Conservation (phyloP, 2,329 filamentous ascomycete genomes). For the Neopestalotiopsis sp. region DNA sequence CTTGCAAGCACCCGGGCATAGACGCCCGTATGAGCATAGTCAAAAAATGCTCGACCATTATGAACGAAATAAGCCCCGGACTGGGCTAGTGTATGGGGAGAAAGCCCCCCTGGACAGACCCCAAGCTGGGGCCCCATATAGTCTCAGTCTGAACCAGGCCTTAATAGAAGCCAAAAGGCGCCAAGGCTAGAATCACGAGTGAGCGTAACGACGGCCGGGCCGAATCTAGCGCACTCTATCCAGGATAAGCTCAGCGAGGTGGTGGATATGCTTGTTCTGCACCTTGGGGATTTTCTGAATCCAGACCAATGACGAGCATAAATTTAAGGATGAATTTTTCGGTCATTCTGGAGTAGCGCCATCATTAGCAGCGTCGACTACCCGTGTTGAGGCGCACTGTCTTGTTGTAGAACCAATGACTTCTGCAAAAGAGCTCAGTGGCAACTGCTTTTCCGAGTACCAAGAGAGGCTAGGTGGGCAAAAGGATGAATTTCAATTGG, state of each 20-base stretch:
- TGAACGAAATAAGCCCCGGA: background rate
- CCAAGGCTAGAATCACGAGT: background rate
- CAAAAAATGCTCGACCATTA: background rate
- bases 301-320: background rate
- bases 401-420: background rate
- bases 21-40: background rate
- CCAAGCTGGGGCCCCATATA: conserved; percentile 1
- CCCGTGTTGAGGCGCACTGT: background rate
- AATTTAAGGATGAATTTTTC: conserved; percentile 5
- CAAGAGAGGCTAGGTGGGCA: background rate
- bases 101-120: background rate
- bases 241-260: background rate
- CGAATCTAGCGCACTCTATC: conserved; percentile 23
- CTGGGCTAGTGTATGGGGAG: conserved; percentile 3
- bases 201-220: conserved; percentile 23
- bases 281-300: background rate
- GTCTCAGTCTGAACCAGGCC: conserved; percentile 2
- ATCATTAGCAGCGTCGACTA: background rate
- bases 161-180: background rate
- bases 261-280: background rate
- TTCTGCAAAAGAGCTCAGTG: background rate
- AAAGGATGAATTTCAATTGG: background rate
- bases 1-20: background rate
- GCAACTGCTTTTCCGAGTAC: background rate
- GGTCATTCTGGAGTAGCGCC: conserved; percentile 3